phyloP scores from a whole-genome alignment of 2,329 filamentous ascomycete genomes.

The Fusarium newnesense region DNA sequence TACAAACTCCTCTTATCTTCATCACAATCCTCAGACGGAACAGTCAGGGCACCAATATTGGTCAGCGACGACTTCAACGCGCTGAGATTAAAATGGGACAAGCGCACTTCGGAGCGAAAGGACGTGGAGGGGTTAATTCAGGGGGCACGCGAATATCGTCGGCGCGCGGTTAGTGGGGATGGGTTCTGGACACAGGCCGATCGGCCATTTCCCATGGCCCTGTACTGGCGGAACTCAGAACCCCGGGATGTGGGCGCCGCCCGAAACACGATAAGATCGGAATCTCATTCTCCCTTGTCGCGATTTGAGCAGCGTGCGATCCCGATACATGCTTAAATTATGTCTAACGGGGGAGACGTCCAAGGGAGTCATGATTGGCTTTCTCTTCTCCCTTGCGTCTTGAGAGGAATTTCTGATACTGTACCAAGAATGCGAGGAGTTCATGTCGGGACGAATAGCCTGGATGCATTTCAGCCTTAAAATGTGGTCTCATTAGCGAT shows the following conservation, averaged over 20 bases:
- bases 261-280: background rate
- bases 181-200: slow-evolving; percentile 37
- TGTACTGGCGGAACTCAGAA: slow-evolving; percentile 35
- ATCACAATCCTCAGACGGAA: background rate
- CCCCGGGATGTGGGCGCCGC: background rate
- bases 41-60: slow-evolving; percentile 21
- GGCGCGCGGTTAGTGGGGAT: slow-evolving; percentile 33
- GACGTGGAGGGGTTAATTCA: slow-evolving; percentile 38
- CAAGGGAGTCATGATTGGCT: background rate
- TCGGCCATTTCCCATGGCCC: slow-evolving; percentile 37
- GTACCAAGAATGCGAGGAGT: slow-evolving; percentile 2
- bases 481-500: slow-evolving; percentile 11
- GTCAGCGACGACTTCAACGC: slow-evolving; percentile 43
- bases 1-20: slow-evolving; percentile 29
- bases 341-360: background rate
- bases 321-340: slow-evolving; percentile 17
- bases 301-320: slow-evolving; percentile 7
- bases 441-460: background rate
- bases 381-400: background rate
- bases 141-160: slow-evolving; percentile 29
- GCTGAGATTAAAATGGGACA: slow-evolving; percentile 40
- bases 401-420: background rate
- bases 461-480: slow-evolving; percentile 2
- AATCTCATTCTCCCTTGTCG: background rate
- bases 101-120: slow-evolving; percentile 33